phyloP scores from a whole-genome alignment of 2,329 filamentous ascomycete genomes.

The Alternaria panax region DNA sequence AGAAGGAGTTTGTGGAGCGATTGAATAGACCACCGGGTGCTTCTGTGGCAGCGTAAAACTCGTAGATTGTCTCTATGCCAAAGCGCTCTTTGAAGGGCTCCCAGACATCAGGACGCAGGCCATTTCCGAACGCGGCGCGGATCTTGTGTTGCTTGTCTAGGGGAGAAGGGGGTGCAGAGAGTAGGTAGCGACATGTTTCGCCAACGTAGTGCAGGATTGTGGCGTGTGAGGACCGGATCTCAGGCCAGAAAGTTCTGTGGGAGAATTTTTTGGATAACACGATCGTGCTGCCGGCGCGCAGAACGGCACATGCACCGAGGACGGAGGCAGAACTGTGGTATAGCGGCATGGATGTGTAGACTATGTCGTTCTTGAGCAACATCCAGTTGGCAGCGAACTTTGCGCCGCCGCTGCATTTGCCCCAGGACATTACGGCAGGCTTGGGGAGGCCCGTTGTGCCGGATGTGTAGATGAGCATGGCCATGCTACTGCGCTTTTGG shows the following conservation, averaged over 20 bases:
- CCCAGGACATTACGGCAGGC: conserved; percentile 42
- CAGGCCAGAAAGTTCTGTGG: conserved; percentile 51
- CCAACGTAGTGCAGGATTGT: conserved; percentile 52
- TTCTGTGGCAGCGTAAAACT: conserved; percentile 53
- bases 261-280: conserved; percentile 42
- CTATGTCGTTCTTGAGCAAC: conserved; percentile 36
- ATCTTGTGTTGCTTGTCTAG: conserved; percentile 46
- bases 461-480: conserved; percentile 50
- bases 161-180: conserved; percentile 42
- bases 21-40: conserved; percentile 68
- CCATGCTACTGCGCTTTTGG: conserved; percentile 40
- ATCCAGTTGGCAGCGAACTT: conserved; percentile 35
- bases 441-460: conserved; percentile 51
- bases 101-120: conserved; percentile 53
- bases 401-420: conserved; percentile 29
- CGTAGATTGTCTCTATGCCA: conserved; percentile 46
- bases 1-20: conserved; percentile 62
- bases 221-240: conserved; percentile 44
- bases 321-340: conserved; percentile 47
- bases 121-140: conserved; percentile 48
- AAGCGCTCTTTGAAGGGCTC: conserved; percentile 52
- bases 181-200: conserved; percentile 50
- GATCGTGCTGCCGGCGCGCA: conserved; percentile 40
- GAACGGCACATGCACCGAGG: conserved; percentile 36
- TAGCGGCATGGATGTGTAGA: conserved; percentile 51